Conservation (phyloP, 179 eudicot species). For the Heliamphora pulchella region DNA sequence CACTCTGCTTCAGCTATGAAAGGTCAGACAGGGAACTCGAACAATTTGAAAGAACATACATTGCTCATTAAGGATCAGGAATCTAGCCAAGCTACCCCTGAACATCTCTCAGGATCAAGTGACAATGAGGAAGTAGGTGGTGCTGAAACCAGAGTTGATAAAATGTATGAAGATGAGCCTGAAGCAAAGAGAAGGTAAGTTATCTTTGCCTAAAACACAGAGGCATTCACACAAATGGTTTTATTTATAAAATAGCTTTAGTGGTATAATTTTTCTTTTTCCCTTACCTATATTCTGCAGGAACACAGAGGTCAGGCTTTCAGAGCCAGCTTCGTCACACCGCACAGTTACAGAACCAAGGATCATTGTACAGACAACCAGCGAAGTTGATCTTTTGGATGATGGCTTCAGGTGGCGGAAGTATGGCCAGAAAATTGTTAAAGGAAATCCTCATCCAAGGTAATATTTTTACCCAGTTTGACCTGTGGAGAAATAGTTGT, state of each 20-base stretch:
- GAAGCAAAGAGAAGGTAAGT: slow-evolving; percentile 68
- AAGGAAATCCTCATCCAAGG: slow-evolving; percentile 93
- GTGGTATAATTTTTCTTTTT: neutral
- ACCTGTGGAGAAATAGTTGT: no score
- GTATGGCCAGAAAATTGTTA: slow-evolving; percentile 93
- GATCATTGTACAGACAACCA: slow-evolving; percentile 77
- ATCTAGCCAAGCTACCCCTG: slow-evolving; percentile 34
- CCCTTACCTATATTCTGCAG: slow-evolving; percentile 29
- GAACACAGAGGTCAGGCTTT: slow-evolving; percentile 38
- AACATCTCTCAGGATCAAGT: slow-evolving; percentile 26
- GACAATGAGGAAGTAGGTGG: slow-evolving; percentile 38
- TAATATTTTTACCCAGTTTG: slow-evolving; percentile 11
- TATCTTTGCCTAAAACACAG: no score
- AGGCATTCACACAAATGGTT: no score
- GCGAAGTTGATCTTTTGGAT: slow-evolving; percentile 87
- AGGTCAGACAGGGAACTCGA: slow-evolving; percentile 17
- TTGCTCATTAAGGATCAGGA: slow-evolving; percentile 26
- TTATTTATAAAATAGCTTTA: no score
- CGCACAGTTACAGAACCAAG: slow-evolving; percentile 61
- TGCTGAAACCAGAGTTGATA: slow-evolving; percentile 26
- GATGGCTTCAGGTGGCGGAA: slow-evolving; percentile 96
- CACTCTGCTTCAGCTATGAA: neutral
- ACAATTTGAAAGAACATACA: no score
- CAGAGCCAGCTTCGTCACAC: slow-evolving; percentile 40
- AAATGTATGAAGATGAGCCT: slow-evolving; percentile 48